phyloP scores from a whole-genome alignment of 1,139 yeast species.

The Suhomyces chickasaworum region DNA sequence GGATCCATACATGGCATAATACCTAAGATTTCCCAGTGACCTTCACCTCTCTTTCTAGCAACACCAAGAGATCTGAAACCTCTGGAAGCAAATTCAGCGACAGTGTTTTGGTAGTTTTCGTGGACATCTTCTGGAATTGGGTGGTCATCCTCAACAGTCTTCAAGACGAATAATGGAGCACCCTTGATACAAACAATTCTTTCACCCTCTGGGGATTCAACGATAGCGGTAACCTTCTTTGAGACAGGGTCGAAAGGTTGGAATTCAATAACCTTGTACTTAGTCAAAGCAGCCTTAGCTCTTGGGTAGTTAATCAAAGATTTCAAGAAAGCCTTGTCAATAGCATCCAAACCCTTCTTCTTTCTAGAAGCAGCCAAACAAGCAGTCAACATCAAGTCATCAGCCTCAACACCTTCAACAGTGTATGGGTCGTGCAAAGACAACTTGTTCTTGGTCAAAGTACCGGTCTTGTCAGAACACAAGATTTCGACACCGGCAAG shows the following conservation, averaged over 20 bases:
- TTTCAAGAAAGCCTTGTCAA: constrained; percentile 95
- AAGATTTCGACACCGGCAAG: constrained; percentile 98
- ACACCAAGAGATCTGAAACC: constrained; percentile 99
- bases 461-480: constrained; percentile 99
- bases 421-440: constrained; percentile 98
- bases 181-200: constrained; percentile 96
- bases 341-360: constrained; percentile 98
- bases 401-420: constrained; percentile 98
- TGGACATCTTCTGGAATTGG: constrained; percentile 95
- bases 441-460: constrained; percentile 95
- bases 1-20: constrained; percentile 99
- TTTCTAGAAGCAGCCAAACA: constrained; percentile 98
- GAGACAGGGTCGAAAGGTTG: constrained; percentile 98
- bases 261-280: constrained; percentile 94
- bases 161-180: constrained; percentile 93
- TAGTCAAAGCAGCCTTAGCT: constrained; percentile 93
- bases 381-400: constrained; percentile 96
- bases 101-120: constrained; percentile 94
- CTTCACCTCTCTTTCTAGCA: constrained; percentile 99
- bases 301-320: constrained; percentile 84
- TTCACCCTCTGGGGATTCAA: constrained; percentile 96
- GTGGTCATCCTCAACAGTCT: constrained; percentile 96
- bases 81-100: constrained; percentile 96
- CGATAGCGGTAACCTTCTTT: constrained; percentile 93
- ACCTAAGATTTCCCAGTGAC: constrained; percentile 97